These are phyloP conservation scores for Coemansia sp. DNA, from an alignment of 192 early-diverging fungal genomes.

Conservation along the genomic window DNA sequence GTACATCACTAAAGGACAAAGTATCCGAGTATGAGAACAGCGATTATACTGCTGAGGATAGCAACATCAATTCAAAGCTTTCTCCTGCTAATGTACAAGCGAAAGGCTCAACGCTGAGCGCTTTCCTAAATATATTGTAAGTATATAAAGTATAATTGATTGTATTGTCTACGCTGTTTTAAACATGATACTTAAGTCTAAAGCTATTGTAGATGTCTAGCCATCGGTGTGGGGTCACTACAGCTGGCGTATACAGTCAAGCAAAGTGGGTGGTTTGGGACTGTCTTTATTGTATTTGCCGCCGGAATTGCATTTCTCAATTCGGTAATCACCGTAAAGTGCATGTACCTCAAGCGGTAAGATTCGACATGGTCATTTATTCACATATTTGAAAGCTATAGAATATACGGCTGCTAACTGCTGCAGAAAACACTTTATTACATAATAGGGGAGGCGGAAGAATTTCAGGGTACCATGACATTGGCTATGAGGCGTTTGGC, in stretches of 20 bases:
- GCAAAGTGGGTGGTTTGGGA: conserved; percentile 49
- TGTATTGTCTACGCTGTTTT: background rate
- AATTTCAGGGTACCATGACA: conserved; percentile 42
- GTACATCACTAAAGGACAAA: background rate
- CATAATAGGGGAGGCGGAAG: conserved; percentile 41
- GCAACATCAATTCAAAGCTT: background rate
- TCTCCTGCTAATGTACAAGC: background rate
- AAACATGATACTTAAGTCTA: background rate
- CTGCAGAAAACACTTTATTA: background rate
- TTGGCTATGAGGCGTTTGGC: conserved; percentile 46
- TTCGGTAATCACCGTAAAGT: conserved; percentile 30
- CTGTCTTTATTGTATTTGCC: conserved; percentile 35
- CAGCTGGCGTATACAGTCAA: conserved; percentile 43
- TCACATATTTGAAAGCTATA: background rate
- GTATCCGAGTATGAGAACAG: background rate
- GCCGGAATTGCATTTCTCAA: conserved; percentile 32
- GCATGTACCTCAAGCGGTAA: conserved; percentile 54
- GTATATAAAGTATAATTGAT: background rate
- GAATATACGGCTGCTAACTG: background rate
- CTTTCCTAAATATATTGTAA: conserved; percentile 48
- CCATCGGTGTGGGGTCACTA: conserved; percentile 45
- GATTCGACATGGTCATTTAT: conserved; percentile 4
- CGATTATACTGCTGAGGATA: background rate
- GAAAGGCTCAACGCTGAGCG: conserved; percentile 36
- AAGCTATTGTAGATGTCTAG: conserved; percentile 28